Conservation (phyloP, 805 yeast genomes). For the Hagleromyces aurorensis region DNA sequence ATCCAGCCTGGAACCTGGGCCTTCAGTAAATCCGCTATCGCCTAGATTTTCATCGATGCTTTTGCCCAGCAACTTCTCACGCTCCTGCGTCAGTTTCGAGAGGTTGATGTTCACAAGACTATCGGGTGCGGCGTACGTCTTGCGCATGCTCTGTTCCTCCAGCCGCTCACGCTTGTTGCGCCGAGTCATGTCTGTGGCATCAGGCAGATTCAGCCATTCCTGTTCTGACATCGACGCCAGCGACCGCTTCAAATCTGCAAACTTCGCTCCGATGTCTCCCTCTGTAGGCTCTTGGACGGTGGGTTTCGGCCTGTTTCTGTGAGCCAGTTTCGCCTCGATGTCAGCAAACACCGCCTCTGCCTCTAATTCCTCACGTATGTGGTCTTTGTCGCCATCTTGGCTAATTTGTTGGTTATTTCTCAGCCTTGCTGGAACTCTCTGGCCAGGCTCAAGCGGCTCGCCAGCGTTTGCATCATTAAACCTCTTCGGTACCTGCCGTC, state of each 20-base stretch:
- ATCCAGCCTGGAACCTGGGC: slow-evolving; percentile 24
- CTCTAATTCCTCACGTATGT: slow-evolving; percentile 57
- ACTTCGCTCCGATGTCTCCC: slow-evolving; percentile 37
- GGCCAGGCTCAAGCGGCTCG: background rate
- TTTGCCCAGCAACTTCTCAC: slow-evolving; percentile 49
- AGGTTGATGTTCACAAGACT: slow-evolving; percentile 42
- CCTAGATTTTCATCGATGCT: slow-evolving; percentile 39
- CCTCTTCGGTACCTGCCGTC: slow-evolving; percentile 21
- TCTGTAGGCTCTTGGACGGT: slow-evolving; percentile 7
- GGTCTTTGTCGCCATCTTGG: too few relatives aligned
- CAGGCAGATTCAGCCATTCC: slow-evolving; percentile 81
- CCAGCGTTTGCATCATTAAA: background rate
- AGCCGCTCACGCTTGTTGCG: slow-evolving; percentile 65
- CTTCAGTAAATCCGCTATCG: slow-evolving; percentile 8
- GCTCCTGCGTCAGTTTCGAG: slow-evolving; percentile 51
- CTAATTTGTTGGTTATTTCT: background rate
- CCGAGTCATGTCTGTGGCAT: slow-evolving; percentile 79
- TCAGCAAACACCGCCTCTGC: slow-evolving; percentile 64
- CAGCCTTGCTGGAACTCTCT: background rate
- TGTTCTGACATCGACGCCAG: slow-evolving; percentile 51
- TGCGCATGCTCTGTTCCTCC: slow-evolving; percentile 50
- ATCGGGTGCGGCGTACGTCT: slow-evolving; percentile 83
- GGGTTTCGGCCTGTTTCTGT: slow-evolving; percentile 22
- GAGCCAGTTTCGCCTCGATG: slow-evolving; percentile 50
- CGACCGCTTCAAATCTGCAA: slow-evolving; percentile 59